These are phyloP conservation scores for Mycena crocata DNA, from an alignment of 768 basidiomycete species.

Conservation along the genomic window DNA sequence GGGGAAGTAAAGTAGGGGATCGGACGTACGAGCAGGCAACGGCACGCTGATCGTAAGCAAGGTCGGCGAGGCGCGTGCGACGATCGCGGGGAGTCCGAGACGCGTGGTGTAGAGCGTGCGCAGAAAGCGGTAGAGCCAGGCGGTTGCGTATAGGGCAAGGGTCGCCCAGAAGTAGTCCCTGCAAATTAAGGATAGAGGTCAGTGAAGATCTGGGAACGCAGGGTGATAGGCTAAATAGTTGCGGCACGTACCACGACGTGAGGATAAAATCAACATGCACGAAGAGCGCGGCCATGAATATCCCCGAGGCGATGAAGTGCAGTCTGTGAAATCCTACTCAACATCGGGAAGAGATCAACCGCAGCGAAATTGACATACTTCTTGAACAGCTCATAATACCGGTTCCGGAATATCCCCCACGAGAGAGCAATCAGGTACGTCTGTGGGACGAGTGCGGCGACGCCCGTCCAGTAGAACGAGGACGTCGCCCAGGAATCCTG, in stretches of 20 bases:
- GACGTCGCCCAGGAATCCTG: slow-evolving; percentile 26
- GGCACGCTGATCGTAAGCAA: slow-evolving; percentile 37
- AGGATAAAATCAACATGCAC: slow-evolving; percentile 43
- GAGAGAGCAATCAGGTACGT: slow-evolving; percentile 42
- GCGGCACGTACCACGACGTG: slow-evolving; percentile 38
- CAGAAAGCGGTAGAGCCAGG: slow-evolving; percentile 40
- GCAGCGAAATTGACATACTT: slow-evolving; percentile 30
- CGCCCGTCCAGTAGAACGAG: slow-evolving; percentile 44
- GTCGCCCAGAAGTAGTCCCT: slow-evolving; percentile 48
- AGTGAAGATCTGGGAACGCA: not conserved
- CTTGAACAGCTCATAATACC: slow-evolving; percentile 48
- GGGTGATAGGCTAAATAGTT: not conserved
- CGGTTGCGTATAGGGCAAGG: slow-evolving; percentile 39
- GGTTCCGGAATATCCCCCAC: slow-evolving; percentile 43
- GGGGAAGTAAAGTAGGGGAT: too few relatives aligned
- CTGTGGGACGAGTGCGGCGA: slow-evolving; percentile 47
- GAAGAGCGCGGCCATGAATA: slow-evolving; percentile 48
- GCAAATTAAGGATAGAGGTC: not conserved
- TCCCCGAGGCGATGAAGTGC: slow-evolving; percentile 39
- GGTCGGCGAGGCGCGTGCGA: slow-evolving; percentile 26
- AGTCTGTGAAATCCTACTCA: slow-evolving; percentile 12
- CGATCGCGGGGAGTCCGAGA: slow-evolving; percentile 20
- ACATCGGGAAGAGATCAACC: too few relatives aligned
- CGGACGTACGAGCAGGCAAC: too few relatives aligned
- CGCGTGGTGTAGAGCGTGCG: slow-evolving; percentile 38